Percentiles rank a stretch among this genome's conserved stretches.
phyloP scores from a whole-genome alignment of 306 rosid species.

The Datisca glomerata region DNA sequence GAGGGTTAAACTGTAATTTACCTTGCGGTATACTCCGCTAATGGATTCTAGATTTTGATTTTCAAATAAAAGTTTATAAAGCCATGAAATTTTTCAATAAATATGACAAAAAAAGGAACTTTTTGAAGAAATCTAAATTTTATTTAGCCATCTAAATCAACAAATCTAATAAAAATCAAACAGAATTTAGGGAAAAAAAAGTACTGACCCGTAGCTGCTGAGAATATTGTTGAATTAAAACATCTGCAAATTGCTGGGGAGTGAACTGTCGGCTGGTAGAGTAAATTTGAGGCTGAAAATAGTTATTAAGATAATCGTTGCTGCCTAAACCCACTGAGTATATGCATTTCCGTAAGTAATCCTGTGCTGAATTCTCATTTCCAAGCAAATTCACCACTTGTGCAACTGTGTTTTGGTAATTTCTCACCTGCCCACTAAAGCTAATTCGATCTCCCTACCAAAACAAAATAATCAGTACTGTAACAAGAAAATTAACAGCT shows the following conservation, averaged over 20 bases:
- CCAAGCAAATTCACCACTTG: constrained; percentile 56
- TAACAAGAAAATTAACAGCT: not conserved
- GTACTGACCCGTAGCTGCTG: constrained; percentile 47
- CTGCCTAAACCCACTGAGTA: constrained; percentile 84
- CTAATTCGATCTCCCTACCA: constrained; percentile 68
- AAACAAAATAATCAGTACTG: not conserved
- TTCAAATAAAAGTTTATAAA: no score
- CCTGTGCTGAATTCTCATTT: constrained; percentile 34
- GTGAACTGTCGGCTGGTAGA: constrained; percentile 41
- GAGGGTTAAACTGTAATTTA: no score
- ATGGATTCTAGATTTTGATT: no score
- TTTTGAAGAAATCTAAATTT: no score
- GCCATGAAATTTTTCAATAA: no score
- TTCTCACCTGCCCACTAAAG: constrained; percentile 76
- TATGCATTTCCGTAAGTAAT: constrained; percentile 60
- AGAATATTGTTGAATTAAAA: constrained; percentile 47
- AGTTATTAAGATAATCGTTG: constrained; percentile 94
- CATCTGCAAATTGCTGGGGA: constrained; percentile 56
- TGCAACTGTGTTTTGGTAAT: constrained; percentile 54
- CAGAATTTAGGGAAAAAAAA: not conserved
- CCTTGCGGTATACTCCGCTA: no score
- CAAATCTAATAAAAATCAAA: not conserved
- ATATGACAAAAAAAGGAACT: no score
- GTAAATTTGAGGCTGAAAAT: constrained; percentile 72
- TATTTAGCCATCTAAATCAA: constrained; percentile 22